Conservation (phyloP, 495 filamentous ascomycete species). For the Neurospora sp. region DNA sequence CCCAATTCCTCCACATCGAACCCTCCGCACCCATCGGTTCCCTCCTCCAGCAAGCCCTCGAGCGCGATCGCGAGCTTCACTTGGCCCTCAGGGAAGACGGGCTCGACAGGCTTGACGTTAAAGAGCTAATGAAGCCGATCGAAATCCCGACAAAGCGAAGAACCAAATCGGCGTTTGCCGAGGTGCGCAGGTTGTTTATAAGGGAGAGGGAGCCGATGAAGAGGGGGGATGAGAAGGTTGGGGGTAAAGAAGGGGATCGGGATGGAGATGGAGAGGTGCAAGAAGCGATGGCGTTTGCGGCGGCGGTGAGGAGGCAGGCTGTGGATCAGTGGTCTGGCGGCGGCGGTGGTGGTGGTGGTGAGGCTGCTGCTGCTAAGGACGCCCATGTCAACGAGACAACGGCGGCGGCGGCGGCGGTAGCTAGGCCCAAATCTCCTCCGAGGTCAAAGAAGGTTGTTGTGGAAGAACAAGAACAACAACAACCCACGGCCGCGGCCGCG, state of each 20-base stretch:
- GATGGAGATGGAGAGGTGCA: not conserved
- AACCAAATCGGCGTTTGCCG: not conserved
- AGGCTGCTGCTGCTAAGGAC: not conserved
- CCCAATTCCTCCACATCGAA: not conserved
- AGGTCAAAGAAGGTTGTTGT: not conserved
- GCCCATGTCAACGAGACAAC: not conserved
- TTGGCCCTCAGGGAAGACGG: not conserved
- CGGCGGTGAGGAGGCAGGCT: not conserved
- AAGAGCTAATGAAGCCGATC: not conserved
- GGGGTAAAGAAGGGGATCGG: not conserved
- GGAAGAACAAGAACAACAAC: not conserved
- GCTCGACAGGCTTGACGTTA: not conserved
- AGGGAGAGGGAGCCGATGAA: not conserved
- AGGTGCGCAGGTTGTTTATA: not conserved
- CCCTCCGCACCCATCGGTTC: not conserved
- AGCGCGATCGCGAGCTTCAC: slow-evolving; percentile 1
- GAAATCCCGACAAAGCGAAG: not conserved
- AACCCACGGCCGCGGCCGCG: not conserved
- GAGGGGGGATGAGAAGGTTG: not conserved
- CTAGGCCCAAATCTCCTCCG: not conserved
- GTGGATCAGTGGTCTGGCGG: not conserved
- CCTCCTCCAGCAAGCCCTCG: slow-evolving; percentile 1
- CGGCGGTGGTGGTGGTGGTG: not conserved
- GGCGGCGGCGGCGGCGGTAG: not conserved
- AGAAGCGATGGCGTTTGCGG: not conserved